Conservation (phyloP, 2,329 filamentous ascomycete species). For the Aureobasidium sp. region DNA sequence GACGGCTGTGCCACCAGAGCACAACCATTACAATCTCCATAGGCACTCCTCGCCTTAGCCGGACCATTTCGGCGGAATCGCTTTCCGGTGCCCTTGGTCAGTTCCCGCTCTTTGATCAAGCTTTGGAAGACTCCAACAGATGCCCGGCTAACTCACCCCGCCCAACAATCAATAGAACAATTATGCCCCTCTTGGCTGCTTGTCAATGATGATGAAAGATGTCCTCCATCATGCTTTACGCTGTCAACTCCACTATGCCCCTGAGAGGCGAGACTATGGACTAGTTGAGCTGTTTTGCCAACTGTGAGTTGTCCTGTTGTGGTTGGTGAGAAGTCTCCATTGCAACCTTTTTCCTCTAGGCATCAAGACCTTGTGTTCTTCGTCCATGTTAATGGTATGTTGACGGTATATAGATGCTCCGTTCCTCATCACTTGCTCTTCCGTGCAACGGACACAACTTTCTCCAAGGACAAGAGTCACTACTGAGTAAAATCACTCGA, state of each 20-base stretch:
- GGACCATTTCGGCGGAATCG: not conserved
- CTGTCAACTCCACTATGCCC: not conserved
- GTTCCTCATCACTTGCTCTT: not conserved
- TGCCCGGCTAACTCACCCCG: not conserved
- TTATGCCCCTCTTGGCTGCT: not conserved
- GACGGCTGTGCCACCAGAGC: not conserved
- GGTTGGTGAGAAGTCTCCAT: not conserved
- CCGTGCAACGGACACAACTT: not conserved
- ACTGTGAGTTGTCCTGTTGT: not conserved
- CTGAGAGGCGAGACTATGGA: not conserved
- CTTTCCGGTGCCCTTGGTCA: not conserved
- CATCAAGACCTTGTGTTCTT: not conserved
- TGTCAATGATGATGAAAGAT: not conserved
- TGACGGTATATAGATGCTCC: not conserved
- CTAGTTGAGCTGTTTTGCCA: not conserved
- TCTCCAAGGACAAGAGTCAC: not conserved
- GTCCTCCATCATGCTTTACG: not conserved
- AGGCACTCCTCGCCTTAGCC: not conserved
- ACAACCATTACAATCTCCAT: not conserved
- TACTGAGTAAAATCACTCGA: not conserved
- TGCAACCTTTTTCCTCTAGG: not conserved
- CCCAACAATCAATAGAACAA: conserved; percentile 8
- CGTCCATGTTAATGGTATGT: not conserved
- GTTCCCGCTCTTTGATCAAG: not conserved
- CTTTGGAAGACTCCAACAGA: not conserved